Evolutionary conservation across 1,139 yeast species (phyloP).

Genomic region (Blastobotrys capitulatus): DNA sequence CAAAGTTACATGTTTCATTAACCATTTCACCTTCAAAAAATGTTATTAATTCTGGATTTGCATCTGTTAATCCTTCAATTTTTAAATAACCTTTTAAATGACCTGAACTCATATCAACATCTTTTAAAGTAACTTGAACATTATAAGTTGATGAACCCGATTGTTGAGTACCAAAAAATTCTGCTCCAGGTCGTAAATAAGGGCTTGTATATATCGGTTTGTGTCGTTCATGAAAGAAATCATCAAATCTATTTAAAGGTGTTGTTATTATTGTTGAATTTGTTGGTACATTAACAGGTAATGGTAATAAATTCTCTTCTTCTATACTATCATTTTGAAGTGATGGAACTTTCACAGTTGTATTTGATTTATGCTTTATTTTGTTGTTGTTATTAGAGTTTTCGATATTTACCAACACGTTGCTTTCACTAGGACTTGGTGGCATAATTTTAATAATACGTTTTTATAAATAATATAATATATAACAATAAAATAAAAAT

Average conservation of each 20-base stretch:
- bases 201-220: constrained; percentile 14
- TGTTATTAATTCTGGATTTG: constrained; percentile 74
- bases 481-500: no score
- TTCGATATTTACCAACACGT: no score
- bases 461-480: no score
- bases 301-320: neutral
- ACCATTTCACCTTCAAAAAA: constrained; percentile 85
- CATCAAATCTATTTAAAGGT: neutral
- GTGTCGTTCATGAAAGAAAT: neutral
- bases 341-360: no score
- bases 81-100: constrained; percentile 71
- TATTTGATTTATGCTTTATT: neutral
- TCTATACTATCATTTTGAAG: neutral
- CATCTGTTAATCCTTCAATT: constrained; percentile 72
- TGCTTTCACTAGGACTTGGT: no score
- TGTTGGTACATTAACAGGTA: neutral
- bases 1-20: constrained; percentile 49
- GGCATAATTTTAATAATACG: no score
- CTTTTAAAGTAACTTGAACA: constrained; percentile 65
- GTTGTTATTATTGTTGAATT: neutral
- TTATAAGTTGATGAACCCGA: constrained; percentile 64
- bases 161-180: constrained; percentile 65
- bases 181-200: constrained; percentile 54
- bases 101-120: constrained; percentile 58
- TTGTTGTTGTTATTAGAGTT: neutral